Evolutionary conservation across 257 asterid genomes (phyloP), one percentile per base, ranked within the genome.

Genomic region (Solanum sejunctum): DNA sequence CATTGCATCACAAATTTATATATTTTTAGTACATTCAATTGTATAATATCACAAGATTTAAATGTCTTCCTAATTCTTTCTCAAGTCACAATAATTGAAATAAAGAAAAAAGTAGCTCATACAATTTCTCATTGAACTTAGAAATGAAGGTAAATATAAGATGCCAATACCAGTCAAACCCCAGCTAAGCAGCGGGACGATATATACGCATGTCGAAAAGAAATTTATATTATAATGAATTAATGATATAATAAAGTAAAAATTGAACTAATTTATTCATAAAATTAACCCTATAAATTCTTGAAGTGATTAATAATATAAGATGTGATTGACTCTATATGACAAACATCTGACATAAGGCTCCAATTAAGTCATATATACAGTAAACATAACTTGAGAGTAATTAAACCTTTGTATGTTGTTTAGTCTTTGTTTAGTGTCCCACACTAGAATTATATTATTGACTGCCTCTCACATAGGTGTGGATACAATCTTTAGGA

Each of bases 401-500:
- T 84, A 83, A 80, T 23, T 87, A 16, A 78, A 20, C 26, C 83
- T 75, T 72, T 75, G 8, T 47, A 47, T 86, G 81, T 54, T 84
- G 81, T 85, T 88, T 73, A 83, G 86, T 84, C 85, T 83, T 85
- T 73, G 81, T 66, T 69, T 81, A 67, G 51, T 39, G 86, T 84
- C 89, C 72, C 91, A 89, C 88, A 87, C 86, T 80, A 70, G 84
- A 87, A 83, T 51, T 66, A 66, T 66, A 32, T 66, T 70, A 70
- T 49, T 23, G 43, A 49, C 82, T 13, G 60, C 67, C 83, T 71
- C 91, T 87, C 84, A 88, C 71, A 80, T 87, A 84, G 61, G 87
- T 36, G 85, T n/a, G 86, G 54, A 57, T 28, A 75, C 18, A 83
- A 36, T 36, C 6, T 36, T 36, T 52, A 23, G 85, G 8, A 84